phyloP scores from a whole-genome alignment of 2,329 filamentous ascomycete species.

The Gyromitra esculenta region DNA sequence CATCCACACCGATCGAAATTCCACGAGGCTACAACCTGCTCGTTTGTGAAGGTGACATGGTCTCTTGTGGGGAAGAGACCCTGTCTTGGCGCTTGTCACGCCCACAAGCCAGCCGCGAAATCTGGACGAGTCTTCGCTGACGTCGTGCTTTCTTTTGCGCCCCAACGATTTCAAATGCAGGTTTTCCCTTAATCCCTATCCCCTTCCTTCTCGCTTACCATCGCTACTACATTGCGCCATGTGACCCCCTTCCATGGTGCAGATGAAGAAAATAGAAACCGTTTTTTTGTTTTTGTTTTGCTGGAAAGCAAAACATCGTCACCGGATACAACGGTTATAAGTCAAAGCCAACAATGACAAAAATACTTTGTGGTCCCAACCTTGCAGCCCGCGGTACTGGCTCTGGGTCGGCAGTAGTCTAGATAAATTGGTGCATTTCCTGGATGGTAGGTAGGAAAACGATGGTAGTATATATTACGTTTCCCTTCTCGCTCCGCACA shows the following conservation, averaged over 20 bases:
- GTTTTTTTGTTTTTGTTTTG: constrained; percentile 6
- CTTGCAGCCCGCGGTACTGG: constrained; percentile 36
- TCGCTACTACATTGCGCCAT: constrained; percentile 20
- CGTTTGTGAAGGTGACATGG: constrained; percentile 17
- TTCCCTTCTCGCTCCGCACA: constrained; percentile 22
- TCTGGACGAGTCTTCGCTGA: constrained; percentile 40
- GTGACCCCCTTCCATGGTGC: constrained; percentile 33
- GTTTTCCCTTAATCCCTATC: constrained; percentile 29
- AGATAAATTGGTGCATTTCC: constrained; percentile 21
- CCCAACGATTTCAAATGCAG: constrained; percentile 37
- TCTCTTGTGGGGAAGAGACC: background rate
- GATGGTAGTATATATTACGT: constrained; percentile 17
- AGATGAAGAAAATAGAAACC: background rate
- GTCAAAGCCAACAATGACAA: constrained; percentile 16
- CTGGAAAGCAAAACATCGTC: background rate
- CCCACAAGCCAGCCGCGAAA: constrained; percentile 11
- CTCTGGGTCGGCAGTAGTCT: constrained; percentile 27
- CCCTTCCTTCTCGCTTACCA: constrained; percentile 36
- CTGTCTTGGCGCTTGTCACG: background rate
- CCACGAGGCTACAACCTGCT: constrained; percentile 1
- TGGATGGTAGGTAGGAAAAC: background rate
- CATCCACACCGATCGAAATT: constrained; percentile 44
- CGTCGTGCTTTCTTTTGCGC: constrained; percentile 29
- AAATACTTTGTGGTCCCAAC: background rate
- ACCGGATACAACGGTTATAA: constrained; percentile 26